A percentile compares a stretch with the other conserved stretches of the same genome.
These are phyloP conservation scores for Populus tremula DNA, from an alignment of 345 rosid species.

Conservation along the genomic window DNA sequence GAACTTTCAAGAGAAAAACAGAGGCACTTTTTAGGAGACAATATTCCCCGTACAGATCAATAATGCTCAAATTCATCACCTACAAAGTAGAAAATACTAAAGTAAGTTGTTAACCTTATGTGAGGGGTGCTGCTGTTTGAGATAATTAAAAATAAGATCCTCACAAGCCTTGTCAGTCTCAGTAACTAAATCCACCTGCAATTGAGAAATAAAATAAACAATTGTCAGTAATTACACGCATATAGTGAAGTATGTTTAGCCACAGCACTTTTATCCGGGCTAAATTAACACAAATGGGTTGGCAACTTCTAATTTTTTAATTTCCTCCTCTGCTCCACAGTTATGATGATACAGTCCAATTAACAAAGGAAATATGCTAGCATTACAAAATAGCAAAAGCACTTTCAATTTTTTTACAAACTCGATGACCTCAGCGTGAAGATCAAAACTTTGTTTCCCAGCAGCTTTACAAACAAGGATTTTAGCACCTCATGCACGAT, in stretches of 20 bases:
- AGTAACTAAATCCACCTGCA: constrained; percentile 92
- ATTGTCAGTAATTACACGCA: background rate
- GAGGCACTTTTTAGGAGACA: background rate
- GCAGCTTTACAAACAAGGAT: background rate
- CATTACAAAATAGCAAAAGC: background rate
- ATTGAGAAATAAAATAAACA: background rate
- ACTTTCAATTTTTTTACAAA: background rate
- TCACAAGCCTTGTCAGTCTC: constrained; percentile 98
- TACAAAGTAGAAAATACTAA: background rate
- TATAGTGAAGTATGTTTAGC: background rate
- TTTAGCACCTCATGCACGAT: background rate
- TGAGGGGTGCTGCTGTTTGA: constrained; percentile 55
- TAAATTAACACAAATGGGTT: background rate
- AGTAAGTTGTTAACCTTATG: constrained; percentile 54
- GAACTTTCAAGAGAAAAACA: background rate
- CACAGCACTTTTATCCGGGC: background rate
- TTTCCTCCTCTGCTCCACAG: background rate
- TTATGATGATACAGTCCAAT: background rate
- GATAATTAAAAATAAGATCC: constrained; percentile 78
- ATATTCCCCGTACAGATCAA: background rate
- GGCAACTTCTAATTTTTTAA: background rate
- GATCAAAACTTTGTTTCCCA: background rate
- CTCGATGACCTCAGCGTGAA: background rate
- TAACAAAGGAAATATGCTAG: background rate
- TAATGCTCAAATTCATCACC: background rate